Conservation (phyloP, 768 basidiomycete genomes). For the Rhizopogon vesiculosus region DNA sequence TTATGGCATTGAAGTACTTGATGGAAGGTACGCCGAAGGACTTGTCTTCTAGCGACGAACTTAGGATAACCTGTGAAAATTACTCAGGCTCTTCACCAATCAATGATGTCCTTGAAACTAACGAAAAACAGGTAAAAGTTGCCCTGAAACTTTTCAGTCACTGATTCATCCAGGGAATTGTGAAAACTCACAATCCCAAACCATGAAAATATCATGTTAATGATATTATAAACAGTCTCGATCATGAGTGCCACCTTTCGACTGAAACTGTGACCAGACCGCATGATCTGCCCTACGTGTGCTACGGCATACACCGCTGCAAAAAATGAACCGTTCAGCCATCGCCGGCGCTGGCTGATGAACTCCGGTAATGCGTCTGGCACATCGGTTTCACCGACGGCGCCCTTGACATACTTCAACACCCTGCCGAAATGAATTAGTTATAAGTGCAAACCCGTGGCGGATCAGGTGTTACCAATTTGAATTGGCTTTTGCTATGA, state of each 20-base stretch:
- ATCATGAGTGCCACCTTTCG: conserved; percentile 72
- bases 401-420: conserved; percentile 94
- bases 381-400: conserved; percentile 91
- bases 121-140: conserved; percentile 96
- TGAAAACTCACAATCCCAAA: conserved; percentile 70
- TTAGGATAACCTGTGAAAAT: conserved; percentile 66
- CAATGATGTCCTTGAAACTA: conserved; percentile 23
- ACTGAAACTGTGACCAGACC: conserved; percentile 56
- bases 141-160: conserved; percentile 43
- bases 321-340: conserved; percentile 92
- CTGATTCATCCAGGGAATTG: not conserved
- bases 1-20: conserved; percentile 66
- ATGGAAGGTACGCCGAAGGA: conserved; percentile 63
- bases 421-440: conserved; percentile 51
- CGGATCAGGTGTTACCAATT: conserved; percentile 52
- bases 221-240: conserved; percentile 83
- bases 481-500: conserved; percentile 73
- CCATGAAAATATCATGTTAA: conserved; percentile 91
- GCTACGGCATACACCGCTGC: conserved; percentile 92
- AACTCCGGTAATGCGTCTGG: conserved; percentile 92
- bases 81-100: not conserved
- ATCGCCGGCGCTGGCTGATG: conserved; percentile 86
- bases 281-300: conserved; percentile 43
- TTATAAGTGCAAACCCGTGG: not conserved
- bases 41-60: conserved; percentile 78